These are phyloP conservation scores for Pyracantha coccinea DNA, from an alignment of 331 rosid genomes.

Conservation along the genomic window DNA sequence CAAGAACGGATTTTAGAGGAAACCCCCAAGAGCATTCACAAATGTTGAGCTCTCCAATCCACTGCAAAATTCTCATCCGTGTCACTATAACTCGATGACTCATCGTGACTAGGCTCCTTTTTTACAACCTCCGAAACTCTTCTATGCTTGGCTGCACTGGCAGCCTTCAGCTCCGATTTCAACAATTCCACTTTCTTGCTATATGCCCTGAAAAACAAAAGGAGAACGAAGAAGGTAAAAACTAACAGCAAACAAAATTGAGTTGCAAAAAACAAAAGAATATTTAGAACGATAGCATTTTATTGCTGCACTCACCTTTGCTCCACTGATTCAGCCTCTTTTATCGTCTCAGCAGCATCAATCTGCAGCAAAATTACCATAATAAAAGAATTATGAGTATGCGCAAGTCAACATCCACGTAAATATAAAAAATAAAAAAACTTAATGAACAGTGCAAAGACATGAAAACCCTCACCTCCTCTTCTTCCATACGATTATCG, in stretches of 20 bases:
- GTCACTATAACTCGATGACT: constrained; percentile 71
- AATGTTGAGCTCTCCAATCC: constrained; percentile 97
- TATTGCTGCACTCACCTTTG: constrained; percentile 46
- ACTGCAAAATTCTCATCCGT: constrained; percentile 68
- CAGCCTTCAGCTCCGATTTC: constrained; percentile 60
- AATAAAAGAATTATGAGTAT: background rate
- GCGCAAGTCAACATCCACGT: background rate
- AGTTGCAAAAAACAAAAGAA: background rate
- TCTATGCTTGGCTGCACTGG: constrained; percentile 40
- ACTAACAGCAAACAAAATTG: background rate
- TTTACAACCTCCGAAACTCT: constrained; percentile 27
- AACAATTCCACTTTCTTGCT: constrained; percentile 67
- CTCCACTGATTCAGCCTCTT: constrained; percentile 84
- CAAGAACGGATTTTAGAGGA: background rate
- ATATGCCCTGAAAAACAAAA: constrained; percentile 30
- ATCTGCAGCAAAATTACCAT: constrained; percentile 33
- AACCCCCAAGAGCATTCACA: constrained; percentile 23
- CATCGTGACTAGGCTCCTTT: constrained; percentile 36
- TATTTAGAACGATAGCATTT: background rate
- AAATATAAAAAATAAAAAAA: too few relatives aligned
- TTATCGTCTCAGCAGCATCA: constrained; percentile 87
- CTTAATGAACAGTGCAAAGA: too few relatives aligned
- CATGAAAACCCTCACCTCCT: constrained; percentile 50
- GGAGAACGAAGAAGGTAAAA: background rate
- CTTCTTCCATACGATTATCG: constrained; percentile 87